Evolutionary conservation across 164 flowering plant genomes (phyloP).

Genomic region (Annona squamosa): DNA sequence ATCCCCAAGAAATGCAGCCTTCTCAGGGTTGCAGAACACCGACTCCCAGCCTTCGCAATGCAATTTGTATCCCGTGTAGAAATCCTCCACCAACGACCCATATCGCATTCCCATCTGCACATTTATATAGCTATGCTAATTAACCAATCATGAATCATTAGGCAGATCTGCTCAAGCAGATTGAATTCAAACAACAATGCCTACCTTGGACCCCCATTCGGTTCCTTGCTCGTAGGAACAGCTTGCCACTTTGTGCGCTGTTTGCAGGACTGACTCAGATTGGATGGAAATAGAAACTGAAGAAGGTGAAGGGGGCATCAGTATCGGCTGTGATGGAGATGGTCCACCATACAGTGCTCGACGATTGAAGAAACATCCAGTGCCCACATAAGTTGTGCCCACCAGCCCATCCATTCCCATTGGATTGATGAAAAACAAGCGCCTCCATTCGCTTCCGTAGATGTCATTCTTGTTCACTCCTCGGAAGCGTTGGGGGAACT

Average conservation of each 20-base stretch:
- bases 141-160: too few relatives aligned
- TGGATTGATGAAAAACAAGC: conserved; percentile 29
- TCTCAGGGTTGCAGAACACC: conserved; percentile 50
- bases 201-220: conserved; percentile 2
- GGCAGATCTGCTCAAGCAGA: neutral
- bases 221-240: conserved; percentile 3
- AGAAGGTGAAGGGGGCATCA: neutral
- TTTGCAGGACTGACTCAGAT: conserved; percentile 5
- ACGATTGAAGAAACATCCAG: conserved; percentile 53
- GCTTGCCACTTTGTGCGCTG: neutral
- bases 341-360: conserved; percentile 47
- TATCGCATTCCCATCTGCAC: conserved; percentile 65
- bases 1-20: conserved; percentile 69
- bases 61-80: conserved; percentile 55
- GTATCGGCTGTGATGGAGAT: neutral
- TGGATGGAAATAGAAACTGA: conserved; percentile 12
- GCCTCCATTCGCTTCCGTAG: conserved; percentile 27
- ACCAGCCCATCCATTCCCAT: conserved; percentile 48
- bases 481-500: conserved; percentile 49
- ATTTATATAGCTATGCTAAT: neutral
- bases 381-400: conserved; percentile 50
- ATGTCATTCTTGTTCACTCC: conserved; percentile 42
- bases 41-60: conserved; percentile 79
- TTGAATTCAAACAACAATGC: neutral
- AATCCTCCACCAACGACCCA: conserved; percentile 80